phyloP scores from a whole-genome alignment of 1,284 basidiomycete species.

The Irpex sp. region DNA sequence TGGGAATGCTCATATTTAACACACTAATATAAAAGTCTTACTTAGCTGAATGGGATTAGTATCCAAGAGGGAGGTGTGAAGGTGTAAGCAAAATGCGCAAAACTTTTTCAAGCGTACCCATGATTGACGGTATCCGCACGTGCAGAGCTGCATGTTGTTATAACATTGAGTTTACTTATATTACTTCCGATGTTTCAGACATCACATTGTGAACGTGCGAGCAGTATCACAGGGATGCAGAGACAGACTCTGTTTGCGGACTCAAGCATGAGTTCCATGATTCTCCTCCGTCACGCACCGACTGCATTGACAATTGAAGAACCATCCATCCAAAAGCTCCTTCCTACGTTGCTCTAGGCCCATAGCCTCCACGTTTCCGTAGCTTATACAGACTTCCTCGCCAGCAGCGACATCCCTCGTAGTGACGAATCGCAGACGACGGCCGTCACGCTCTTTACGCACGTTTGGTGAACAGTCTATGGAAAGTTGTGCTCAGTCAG shows the following conservation, averaged over 20 bases:
- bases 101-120: neutral
- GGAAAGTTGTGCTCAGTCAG: neutral
- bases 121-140: neutral
- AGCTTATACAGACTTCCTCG: conserved; percentile 40
- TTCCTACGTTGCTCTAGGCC: conserved; percentile 27
- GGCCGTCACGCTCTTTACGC: conserved; percentile 55
- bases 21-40: neutral
- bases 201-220: neutral
- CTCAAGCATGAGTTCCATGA: neutral
- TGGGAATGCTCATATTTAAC: neutral
- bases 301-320: conserved; percentile 36
- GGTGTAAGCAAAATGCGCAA: neutral
- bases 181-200: neutral
- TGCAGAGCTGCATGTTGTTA: neutral
- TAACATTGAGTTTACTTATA: neutral
- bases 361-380: conserved; percentile 38
- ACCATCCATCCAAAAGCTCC: conserved; percentile 38
- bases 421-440: conserved; percentile 58
- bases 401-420: conserved; percentile 31
- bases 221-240: neutral
- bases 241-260: neutral
- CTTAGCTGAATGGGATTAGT: neutral
- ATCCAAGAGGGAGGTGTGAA: neutral
- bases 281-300: conserved; percentile 31
- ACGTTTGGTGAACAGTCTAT: conserved; percentile 70